Percentiles rank a stretch among this genome's conserved stretches.
These are phyloP conservation scores for Fagopyrum esculentum DNA, from an alignment of 148 eudicot genomes.

Conservation along the genomic window DNA sequence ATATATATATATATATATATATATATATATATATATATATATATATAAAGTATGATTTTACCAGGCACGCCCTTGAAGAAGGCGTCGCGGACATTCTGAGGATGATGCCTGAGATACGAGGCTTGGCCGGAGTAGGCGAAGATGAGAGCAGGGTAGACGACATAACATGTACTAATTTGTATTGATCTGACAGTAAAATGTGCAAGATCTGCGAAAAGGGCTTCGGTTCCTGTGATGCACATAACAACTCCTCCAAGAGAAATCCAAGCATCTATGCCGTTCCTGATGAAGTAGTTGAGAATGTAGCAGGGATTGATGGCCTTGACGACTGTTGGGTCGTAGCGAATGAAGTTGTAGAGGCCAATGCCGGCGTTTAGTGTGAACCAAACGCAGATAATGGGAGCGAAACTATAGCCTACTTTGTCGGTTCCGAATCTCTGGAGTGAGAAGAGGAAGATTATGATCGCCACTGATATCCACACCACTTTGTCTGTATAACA, in stretches of 20 bases:
- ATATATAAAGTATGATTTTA: too few relatives aligned
- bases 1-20: too few relatives aligned
- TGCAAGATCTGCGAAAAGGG: constrained; percentile 40
- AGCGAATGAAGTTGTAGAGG: constrained; percentile 30
- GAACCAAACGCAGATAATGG: constrained; percentile 40
- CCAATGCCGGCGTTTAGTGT: constrained; percentile 26
- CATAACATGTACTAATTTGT: constrained; percentile 30
- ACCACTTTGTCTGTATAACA: constrained; percentile 23
- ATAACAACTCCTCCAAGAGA: constrained; percentile 42
- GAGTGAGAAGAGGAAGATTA: constrained; percentile 26
- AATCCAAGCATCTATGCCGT: constrained; percentile 32
- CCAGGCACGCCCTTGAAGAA: constrained; percentile 35
- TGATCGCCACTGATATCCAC: constrained; percentile 29
- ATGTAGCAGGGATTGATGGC: constrained; percentile 37
- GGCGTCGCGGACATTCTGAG: constrained; percentile 19
- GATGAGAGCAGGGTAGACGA: constrained; percentile 34
- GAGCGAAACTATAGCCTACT: constrained; percentile 47
- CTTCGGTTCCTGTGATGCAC: constrained; percentile 15
- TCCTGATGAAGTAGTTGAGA: constrained; percentile 27
- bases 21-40: too few relatives aligned
- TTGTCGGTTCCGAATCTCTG: constrained; percentile 45
- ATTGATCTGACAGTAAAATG: constrained; percentile 40
- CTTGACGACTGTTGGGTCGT: constrained; percentile 30
- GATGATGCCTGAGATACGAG: constrained; percentile 29
- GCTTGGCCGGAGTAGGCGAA: constrained; percentile 39